Conservation (phyloP, 169 alveolate species). For the Plasmodium fragile region DNA sequence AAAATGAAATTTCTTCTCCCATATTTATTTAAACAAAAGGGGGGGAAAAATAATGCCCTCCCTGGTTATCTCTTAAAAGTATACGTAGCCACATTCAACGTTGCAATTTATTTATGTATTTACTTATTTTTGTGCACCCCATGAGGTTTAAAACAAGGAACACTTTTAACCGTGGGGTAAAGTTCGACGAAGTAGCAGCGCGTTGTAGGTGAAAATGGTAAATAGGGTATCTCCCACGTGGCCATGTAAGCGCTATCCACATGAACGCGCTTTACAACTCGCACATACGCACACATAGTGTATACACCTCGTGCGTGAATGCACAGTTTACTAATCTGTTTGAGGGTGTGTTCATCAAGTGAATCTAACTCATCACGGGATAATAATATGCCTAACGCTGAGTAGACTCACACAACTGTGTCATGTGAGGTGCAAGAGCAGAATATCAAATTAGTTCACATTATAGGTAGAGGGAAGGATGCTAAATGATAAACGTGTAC, state of each 20-base stretch:
- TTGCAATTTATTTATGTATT: neutral
- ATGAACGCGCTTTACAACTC: neutral
- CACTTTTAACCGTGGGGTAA: neutral
- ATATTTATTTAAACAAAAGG: neutral
- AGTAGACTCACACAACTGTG: neutral
- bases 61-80: neutral
- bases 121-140: neutral
- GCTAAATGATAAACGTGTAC: neutral
- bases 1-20: neutral
- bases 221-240: neutral
- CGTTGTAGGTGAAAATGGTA: neutral
- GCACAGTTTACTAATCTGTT: neutral
- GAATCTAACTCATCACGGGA: neutral
- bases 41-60: neutral
- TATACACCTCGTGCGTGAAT: neutral
- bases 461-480: neutral
- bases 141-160: neutral
- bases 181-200: neutral
- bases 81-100: neutral
- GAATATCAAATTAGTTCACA: neutral
- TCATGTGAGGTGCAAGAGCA: neutral
- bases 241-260: neutral
- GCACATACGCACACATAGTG: neutral
- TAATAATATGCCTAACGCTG: neutral
- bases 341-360: neutral